phyloP scores from a whole-genome alignment of 345 rosid species.

The Schrenkiella parvula region DNA sequence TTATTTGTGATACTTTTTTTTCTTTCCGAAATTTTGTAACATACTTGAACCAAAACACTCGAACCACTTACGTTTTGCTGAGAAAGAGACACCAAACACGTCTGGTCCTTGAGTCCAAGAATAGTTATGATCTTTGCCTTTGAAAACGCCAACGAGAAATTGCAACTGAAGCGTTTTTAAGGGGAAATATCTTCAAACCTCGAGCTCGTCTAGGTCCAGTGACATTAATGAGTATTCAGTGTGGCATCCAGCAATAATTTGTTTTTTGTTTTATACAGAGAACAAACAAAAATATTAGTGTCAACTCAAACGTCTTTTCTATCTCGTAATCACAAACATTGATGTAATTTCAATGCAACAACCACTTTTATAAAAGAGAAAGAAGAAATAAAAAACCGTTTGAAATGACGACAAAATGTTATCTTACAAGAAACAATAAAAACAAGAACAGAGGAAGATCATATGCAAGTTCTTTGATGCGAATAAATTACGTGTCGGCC shows the following conservation, averaged over 20 bases:
- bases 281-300: not conserved
- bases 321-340: conserved; percentile 9
- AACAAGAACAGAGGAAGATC: not conserved
- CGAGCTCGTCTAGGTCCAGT: not conserved
- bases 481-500: not conserved
- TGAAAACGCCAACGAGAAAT: not conserved
- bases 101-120: not conserved
- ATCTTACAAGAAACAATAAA: not conserved
- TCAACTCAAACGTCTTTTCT: conserved; percentile 22
- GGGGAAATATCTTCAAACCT: not conserved
- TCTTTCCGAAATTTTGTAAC: too few relatives aligned
- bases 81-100: not conserved
- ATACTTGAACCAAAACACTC: not conserved
- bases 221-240: not conserved
- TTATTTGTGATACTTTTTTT: too few relatives aligned
- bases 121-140: not conserved
- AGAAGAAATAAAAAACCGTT: not conserved
- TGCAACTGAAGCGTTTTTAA: not conserved
- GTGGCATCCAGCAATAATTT: not conserved
- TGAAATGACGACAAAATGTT: not conserved
- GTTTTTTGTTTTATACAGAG: not conserved
- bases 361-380: too few relatives aligned
- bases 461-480: not conserved
- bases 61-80: not conserved
- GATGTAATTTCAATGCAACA: conserved; percentile 10